Base-by-base conservation (phyloP, 2,329 filamentous ascomycete species). In the Penicillium occitanis region DNA sequence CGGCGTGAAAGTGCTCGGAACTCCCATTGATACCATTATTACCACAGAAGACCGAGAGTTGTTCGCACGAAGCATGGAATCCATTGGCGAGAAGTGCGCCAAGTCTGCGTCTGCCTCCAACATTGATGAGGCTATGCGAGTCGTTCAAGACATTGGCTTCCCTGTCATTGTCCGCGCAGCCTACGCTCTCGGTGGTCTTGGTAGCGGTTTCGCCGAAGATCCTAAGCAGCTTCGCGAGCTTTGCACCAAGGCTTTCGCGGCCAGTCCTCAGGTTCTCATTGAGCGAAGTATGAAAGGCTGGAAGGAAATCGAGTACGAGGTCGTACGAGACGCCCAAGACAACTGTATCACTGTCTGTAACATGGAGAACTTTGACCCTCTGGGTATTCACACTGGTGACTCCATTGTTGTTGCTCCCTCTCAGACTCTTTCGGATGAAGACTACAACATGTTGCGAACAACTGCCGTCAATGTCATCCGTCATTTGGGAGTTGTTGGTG, bases 321-420 rank as follows among this genome's bases (percentile, higher is more conserved):
- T 98, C 68, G 95, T 99, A 48, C 90, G 95, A 74, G 95, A 98
- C 83, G 91, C 89, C 66, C 89, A 92, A 73, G 93, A 99, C 82
- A 98, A 98, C 85, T 99, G 95, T 78, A 98, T 99, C 77, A 99
- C 95, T 6, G 95, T 99, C 68, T 99, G 95, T 80, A 99, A 99
- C 84, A 98, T 99, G 95, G 95, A 99, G 83, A 99, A 99, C 82
- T 99, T 99, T 75, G 95, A 99, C 78, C 95, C 95, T 64, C 88
- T 99, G 1, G 95, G 95, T 73, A 98, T 98, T 69, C 95, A 98
- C 76, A 99, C 95, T 2, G 95, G 95, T 78, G 95, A 99, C 77
- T 98, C 94, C 13, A 97, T 99, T 71, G 95, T 99, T 62, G 95
- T 99, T 57, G 95, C 95, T 8, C 95, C 95, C 48, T 98, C 94